phyloP scores from a whole-genome alignment of 352 stramenopile species.

The Phytophthora aleatoria region DNA sequence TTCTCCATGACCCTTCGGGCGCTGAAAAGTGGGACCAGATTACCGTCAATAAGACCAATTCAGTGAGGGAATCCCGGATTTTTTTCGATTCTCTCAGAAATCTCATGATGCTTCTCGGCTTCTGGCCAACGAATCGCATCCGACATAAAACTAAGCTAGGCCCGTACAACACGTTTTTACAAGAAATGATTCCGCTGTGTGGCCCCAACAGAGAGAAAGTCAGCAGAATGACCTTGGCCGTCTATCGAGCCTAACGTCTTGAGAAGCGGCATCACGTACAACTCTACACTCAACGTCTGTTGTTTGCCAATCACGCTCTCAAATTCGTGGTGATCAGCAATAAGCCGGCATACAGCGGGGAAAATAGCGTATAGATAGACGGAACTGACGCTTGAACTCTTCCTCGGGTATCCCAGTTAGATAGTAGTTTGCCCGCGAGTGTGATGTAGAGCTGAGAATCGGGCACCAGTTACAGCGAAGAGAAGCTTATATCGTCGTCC shows the following conservation, averaged over 20 bases:
- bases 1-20: neutral
- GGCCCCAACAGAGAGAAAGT: neutral
- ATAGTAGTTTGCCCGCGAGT: neutral
- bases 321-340: neutral
- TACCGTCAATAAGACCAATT: neutral
- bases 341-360: neutral
- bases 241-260: neutral
- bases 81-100: neutral
- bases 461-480: neutral
- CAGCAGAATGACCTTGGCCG: neutral
- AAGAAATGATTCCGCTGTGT: neutral
- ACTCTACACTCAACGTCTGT: neutral
- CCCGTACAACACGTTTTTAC: neutral
- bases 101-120: neutral
- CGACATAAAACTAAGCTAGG: neutral
- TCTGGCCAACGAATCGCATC: neutral
- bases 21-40: neutral
- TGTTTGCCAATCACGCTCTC: neutral
- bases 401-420: neutral
- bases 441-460: neutral
- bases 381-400: conserved; percentile 1
- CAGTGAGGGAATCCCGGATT: neutral
- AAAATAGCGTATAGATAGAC: neutral
- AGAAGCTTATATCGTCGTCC: neutral
- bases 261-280: neutral